These are phyloP conservation scores for Fusarium dlaminii DNA, from an alignment of 2,329 filamentous ascomycete species.

Conservation along the genomic window DNA sequence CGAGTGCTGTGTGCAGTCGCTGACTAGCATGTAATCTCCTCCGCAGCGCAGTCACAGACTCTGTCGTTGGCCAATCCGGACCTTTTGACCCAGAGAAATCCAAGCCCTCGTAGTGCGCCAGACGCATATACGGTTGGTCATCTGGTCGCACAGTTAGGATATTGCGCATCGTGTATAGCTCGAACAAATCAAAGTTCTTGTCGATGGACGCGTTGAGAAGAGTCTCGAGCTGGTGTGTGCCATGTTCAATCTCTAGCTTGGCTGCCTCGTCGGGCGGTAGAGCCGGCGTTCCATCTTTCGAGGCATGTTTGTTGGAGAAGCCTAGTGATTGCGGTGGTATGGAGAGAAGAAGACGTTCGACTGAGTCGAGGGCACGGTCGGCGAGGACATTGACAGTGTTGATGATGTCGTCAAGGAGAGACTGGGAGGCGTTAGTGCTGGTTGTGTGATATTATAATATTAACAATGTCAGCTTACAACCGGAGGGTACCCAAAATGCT, in stretches of 20 bases:
- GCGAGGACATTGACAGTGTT: constrained; percentile 95
- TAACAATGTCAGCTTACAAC: constrained; percentile 67
- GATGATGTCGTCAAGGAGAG: constrained; percentile 96
- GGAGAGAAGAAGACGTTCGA: constrained; percentile 82
- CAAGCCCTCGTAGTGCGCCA: constrained; percentile 84
- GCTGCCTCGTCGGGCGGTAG: constrained; percentile 54
- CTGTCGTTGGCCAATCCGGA: constrained; percentile 62
- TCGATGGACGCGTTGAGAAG: constrained; percentile 83
- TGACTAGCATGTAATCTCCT: constrained; percentile 81
- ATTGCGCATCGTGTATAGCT: constrained; percentile 91
- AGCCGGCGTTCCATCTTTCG: constrained; percentile 47
- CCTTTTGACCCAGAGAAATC: constrained; percentile 52
- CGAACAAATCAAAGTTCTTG: constrained; percentile 85
- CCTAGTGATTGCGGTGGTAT: constrained; percentile 81
- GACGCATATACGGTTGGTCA: constrained; percentile 79
- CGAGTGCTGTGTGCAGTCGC: constrained; percentile 75
- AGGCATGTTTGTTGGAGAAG: constrained; percentile 68
- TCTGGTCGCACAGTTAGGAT: constrained; percentile 75
- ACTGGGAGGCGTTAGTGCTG: constrained; percentile 58
- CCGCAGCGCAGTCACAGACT: constrained; percentile 76
- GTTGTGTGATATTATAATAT: background rate
- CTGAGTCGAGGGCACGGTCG: constrained; percentile 86
- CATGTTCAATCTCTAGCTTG: constrained; percentile 82
- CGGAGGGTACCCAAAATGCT: constrained; percentile 95
- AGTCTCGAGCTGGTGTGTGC: constrained; percentile 85